Base-by-base conservation (phyloP, 2,329 filamentous ascomycete genomes). In the Alternaria sp. region DNA sequence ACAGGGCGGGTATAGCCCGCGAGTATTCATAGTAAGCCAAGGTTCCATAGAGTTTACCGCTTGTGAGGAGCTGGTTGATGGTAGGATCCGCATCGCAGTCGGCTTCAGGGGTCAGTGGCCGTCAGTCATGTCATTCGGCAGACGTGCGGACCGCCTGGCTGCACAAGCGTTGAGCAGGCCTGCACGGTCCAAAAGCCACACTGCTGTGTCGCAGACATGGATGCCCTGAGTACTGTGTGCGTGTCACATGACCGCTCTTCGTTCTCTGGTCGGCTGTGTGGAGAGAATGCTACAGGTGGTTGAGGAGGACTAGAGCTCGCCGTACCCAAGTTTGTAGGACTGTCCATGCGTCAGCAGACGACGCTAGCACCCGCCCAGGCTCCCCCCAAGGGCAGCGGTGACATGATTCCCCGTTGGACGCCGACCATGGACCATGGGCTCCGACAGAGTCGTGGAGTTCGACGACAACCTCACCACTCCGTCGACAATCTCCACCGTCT, bases 91-190 rank as follows among this genome's bases (percentile, higher is more conserved):
- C 51, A 39, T 55, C 34, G 46, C 50, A 58, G 51, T 55, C 39
- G 51, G 56, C 56, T 51, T 51, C 59, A 59, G 56, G 59, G 59
- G 57, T 34, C 55, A 28, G 48, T 51, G 55, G 56, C 56, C 56
- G 57, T 40, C 55, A 28, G 48, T 51, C 53, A 44, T 56, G 56
- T 54, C 41, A 48, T 40, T 49, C 51, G 58, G 59, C 52, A 61
- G 34, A 42, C 42, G 51, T 51, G 46, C 46, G 59, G 51, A 51
- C 51, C 55, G 34, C 46, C 11, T 23, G 33, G 23, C 40, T 53
- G 54, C 54, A 41, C 55, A 51, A 50, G 58, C 58, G 42, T 37
- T 31, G 45, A 31, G 34, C 21, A 31, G 34, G n/a, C 8, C 23
- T 41, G 49, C 58, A 58, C 54, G 45, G 55, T 17, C 11, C 23